These are phyloP conservation scores for Botryosphaeria agaves DNA, from an alignment of 2,329 filamentous ascomycete genomes.

Conservation along the genomic window DNA sequence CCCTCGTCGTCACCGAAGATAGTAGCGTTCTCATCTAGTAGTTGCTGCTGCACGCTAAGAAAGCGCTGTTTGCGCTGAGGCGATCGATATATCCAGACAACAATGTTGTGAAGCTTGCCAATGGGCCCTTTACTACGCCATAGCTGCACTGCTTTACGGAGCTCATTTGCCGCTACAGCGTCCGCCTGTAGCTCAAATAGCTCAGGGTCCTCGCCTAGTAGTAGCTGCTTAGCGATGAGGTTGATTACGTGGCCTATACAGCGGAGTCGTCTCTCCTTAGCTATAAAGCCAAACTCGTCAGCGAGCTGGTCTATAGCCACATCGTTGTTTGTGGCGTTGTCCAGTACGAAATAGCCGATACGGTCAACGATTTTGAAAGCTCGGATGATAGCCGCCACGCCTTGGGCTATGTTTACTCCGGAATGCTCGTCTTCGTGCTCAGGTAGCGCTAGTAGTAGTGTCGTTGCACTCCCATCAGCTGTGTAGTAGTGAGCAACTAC, in stretches of 20 bases:
- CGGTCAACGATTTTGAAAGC: neutral
- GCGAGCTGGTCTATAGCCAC: constrained; percentile 1
- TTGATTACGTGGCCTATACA: constrained; percentile 6
- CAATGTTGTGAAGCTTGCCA: constrained; percentile 6
- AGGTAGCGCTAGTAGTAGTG: constrained; percentile 4
- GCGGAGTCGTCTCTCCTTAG: constrained; percentile 2
- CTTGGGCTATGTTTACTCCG: constrained; percentile 2
- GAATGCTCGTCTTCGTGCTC: constrained; percentile 4
- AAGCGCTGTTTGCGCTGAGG: constrained; percentile 3
- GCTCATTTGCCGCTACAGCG: constrained; percentile 2
- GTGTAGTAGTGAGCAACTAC: constrained; percentile 6
- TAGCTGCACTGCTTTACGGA: constrained; percentile 4
- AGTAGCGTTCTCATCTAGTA: neutral
- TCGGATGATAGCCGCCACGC: constrained; percentile 1
- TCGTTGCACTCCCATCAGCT: constrained; percentile 2
- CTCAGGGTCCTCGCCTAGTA: constrained; percentile 4
- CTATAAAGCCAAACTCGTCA: constrained; percentile 3
- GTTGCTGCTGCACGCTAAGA: constrained; percentile 1
- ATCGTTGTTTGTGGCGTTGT: constrained; percentile 8
- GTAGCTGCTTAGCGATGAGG: constrained; percentile 5
- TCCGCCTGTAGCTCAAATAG: constrained; percentile 3
- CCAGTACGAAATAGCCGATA: constrained; percentile 6
- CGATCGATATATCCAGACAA: constrained; percentile 3
- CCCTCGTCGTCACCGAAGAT: neutral
- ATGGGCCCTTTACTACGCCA: constrained; percentile 4